A percentile compares a stretch with the other conserved stretches of the same genome.
These are phyloP conservation scores for Epichloe hybrida DNA, from an alignment of 2,329 filamentous ascomycete species.

Conservation along the genomic window DNA sequence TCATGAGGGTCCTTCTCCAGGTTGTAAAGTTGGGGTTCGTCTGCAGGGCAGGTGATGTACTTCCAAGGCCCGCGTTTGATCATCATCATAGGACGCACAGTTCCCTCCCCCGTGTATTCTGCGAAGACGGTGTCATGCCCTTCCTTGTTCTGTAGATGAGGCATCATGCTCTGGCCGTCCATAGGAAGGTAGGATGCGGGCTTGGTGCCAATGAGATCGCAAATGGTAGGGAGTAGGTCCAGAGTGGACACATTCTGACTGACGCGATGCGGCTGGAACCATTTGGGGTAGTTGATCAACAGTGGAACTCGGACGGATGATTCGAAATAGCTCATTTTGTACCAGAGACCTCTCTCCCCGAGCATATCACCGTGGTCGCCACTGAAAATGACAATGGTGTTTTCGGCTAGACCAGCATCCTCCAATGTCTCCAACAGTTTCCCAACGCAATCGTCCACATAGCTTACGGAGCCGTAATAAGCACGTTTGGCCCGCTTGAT, in stretches of 20 bases:
- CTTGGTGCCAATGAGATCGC: conserved; percentile 64
- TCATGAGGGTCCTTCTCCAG: conserved; percentile 63
- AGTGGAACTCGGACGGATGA: conserved; percentile 80
- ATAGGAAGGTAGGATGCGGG: conserved; percentile 62
- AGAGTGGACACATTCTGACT: conserved; percentile 79
- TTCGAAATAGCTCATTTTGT: conserved; percentile 98
- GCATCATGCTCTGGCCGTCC: conserved; percentile 70
- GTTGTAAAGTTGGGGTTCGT: conserved; percentile 77
- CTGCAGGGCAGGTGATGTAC: conserved; percentile 73
- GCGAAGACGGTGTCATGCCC: conserved; percentile 80
- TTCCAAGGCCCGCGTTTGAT: conserved; percentile 84
- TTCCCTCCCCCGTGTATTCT: conserved; percentile 91
- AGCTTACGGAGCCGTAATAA: conserved; percentile 87
- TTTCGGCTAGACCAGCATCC: conserved; percentile 63
- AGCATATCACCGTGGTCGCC: conserved; percentile 96
- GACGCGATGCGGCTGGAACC: conserved; percentile 63
- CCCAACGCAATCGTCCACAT: conserved; percentile 86
- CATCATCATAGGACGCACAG: conserved; percentile 82
- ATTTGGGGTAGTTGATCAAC: conserved; percentile 66
- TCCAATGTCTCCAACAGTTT: conserved; percentile 66
- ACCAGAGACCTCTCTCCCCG: conserved; percentile 83
- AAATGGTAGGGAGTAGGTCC: conserved; percentile 79
- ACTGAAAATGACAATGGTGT: conserved; percentile 86
- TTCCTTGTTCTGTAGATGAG: conserved; percentile 53
- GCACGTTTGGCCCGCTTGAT: conserved; percentile 74